A percentile compares a stretch with the other conserved stretches of the same genome.
Conservation (phyloP, 2,329 filamentous ascomycete genomes). For the Tolypocladium ophioglossoides region DNA sequence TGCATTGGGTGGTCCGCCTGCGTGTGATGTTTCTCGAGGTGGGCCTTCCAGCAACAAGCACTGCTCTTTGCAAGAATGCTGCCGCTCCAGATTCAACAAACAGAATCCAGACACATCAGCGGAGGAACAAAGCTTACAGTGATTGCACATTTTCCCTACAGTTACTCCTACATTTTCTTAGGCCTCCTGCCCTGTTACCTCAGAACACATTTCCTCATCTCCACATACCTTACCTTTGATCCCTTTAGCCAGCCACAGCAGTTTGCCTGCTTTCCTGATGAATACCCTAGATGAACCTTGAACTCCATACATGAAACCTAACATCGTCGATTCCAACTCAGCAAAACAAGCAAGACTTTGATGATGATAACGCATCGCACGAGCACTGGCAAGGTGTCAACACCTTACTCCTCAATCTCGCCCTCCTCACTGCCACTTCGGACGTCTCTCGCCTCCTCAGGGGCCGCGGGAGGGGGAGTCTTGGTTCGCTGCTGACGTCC, state of each 20-base stretch:
- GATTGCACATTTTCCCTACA: background rate
- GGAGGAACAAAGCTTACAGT: background rate
- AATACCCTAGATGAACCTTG: background rate
- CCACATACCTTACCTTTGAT: background rate
- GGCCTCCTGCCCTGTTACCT: background rate
- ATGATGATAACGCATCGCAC: background rate
- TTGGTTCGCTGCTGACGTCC: slow-evolving; percentile 35
- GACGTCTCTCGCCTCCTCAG: slow-evolving; percentile 34
- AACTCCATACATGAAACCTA: background rate
- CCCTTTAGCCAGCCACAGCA: background rate
- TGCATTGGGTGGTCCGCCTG: background rate
- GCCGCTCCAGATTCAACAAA: background rate
- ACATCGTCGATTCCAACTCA: background rate
- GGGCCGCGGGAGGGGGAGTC: slow-evolving; percentile 37
- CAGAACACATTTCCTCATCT: background rate
- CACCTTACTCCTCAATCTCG: slow-evolving; percentile 68
- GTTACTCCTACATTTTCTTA: background rate
- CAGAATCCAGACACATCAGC: background rate
- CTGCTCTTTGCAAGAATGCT: background rate
- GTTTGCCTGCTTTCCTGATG: background rate
- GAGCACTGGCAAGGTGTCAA: background rate
- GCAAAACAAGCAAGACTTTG: background rate
- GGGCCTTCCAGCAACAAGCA: background rate
- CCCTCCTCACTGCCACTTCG: slow-evolving; percentile 84
- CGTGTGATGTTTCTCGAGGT: background rate